Base-by-base conservation (phyloP, 2,329 filamentous ascomycete genomes). In the Cytospora piceae region DNA sequence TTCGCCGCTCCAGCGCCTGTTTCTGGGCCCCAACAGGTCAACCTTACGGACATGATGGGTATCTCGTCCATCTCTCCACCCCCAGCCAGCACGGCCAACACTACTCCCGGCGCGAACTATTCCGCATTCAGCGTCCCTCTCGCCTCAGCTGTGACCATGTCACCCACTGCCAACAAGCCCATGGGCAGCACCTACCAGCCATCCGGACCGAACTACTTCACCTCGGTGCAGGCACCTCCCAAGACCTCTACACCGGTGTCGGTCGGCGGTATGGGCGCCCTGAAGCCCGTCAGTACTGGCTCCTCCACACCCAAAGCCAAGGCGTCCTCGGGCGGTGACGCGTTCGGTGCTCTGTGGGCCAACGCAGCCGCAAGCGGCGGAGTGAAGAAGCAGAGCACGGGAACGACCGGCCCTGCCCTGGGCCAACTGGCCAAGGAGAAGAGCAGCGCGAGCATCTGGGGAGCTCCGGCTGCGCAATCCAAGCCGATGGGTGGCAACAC, bases 341-440 rank as follows among this genome's bases (percentile, higher is more conserved):
- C 91, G 0, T 99, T 99, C 73, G 94, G 93, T 17, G 91, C 89
- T 24, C 83, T 99, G 39, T 96, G 96, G 87, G 90, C 90, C 66
- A 88, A 87, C 70, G 89, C 27, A 29, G 27, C 27, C 27, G 27
- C 89, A 32, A 92, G 88, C 69, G 85, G 85, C 14, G 88, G 89
- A 56, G 85, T 93, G 70, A 93, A 93, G 82, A 96, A 95, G 80
- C 1, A 83, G 79, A 67, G 85, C 88, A 2, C 82, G 84, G 12
- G 46, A 4, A 49, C 46, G n/a, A 81, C 83, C 66, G 90, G 90
- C 0, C 89, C 93, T 60, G 94, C 94, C 63, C 85, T 99, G 79
- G 94, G 93, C 34, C 94, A 96, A 76, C 87, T 99, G 77, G 94
- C 94, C n/a, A 97, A 97, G 82, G 93, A 97, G 79, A 97, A 98